Evolutionary conservation across 805 yeast genomes (phyloP).

Genomic region (Candida verbasci): DNA sequence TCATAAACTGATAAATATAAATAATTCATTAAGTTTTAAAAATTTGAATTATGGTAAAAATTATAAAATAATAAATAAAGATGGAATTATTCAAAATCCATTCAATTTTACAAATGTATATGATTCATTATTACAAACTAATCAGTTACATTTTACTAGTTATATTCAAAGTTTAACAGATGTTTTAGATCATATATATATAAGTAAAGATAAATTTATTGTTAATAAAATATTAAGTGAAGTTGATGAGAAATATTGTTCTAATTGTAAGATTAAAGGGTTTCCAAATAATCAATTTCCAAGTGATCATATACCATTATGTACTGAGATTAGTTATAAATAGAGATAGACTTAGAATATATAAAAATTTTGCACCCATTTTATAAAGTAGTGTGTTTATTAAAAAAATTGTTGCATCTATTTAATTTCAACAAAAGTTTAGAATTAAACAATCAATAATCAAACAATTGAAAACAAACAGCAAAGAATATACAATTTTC

Average conservation of each 20-base stretch:
- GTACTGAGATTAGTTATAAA: conserved; percentile 17
- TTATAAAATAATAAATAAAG: conserved; percentile 10
- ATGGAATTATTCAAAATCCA: conserved; percentile 12
- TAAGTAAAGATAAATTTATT: conserved; percentile 34
- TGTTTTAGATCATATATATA: conserved; percentile 59
- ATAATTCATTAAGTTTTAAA: conserved; percentile 10
- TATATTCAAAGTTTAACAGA: conserved; percentile 48
- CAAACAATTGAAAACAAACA: neutral
- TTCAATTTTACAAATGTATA: conserved; percentile 14
- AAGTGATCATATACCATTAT: conserved; percentile 48
- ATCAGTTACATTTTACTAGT: conserved; percentile 19
- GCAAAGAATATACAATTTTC: too few species aligned
- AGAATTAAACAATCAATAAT: too few species aligned
- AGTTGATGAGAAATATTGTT: conserved; percentile 29
- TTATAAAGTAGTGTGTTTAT: neutral
- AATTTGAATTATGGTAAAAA: conserved; percentile 15
- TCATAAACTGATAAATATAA: conserved; percentile 16
- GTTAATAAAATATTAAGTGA: conserved; percentile 50
- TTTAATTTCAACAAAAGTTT: neutral
- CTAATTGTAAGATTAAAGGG: conserved; percentile 25
- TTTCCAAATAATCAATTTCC: conserved; percentile 59
- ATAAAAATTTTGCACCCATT: conserved; percentile 3
- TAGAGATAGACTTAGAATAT: neutral
- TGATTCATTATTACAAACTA: conserved; percentile 12
- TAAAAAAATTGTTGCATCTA: neutral